A percentile compares a stretch with the other conserved stretches of the same genome.
Conservation (phyloP, 177 flowering plant genomes). For the Vitis hybrid region DNA sequence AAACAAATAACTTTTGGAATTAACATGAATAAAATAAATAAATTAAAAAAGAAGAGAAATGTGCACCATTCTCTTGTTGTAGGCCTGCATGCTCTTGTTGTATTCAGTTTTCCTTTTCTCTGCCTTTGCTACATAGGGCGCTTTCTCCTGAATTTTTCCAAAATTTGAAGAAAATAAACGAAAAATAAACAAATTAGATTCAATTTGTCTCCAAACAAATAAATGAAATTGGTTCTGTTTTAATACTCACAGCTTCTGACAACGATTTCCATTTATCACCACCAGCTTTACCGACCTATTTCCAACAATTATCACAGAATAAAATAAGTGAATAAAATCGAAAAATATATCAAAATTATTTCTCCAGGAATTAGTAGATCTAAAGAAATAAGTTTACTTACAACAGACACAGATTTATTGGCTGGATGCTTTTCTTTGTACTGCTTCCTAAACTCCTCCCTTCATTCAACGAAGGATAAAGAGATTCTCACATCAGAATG, state of each 20-base stretch:
- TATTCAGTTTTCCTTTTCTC: constrained; percentile 58
- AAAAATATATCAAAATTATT: background rate
- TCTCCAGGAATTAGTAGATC: background rate
- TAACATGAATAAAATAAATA: background rate
- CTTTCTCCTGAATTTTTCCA: constrained; percentile 52
- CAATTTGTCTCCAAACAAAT: background rate
- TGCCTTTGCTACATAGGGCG: constrained; percentile 51
- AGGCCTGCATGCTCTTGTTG: constrained; percentile 42
- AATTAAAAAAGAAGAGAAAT: background rate
- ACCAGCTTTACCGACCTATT: constrained; percentile 72
- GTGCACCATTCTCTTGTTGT: constrained; percentile 26
- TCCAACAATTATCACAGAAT: background rate
- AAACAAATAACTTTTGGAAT: background rate
- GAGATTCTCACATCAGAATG: background rate
- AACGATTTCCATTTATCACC: constrained; percentile 71
- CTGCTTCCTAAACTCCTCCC: constrained; percentile 67
- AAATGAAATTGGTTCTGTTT: background rate
- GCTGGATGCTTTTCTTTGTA: constrained; percentile 57
- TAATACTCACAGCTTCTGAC: constrained; percentile 53
- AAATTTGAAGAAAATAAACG: background rate
- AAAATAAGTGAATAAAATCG: background rate
- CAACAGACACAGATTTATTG: constrained; percentile 69
- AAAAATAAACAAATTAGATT: background rate
- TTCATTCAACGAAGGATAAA: constrained; percentile 1
- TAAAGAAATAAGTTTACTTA: constrained; percentile 17